Conservation (phyloP, 139 green algal genomes). For the Nannochloris sp. region DNA sequence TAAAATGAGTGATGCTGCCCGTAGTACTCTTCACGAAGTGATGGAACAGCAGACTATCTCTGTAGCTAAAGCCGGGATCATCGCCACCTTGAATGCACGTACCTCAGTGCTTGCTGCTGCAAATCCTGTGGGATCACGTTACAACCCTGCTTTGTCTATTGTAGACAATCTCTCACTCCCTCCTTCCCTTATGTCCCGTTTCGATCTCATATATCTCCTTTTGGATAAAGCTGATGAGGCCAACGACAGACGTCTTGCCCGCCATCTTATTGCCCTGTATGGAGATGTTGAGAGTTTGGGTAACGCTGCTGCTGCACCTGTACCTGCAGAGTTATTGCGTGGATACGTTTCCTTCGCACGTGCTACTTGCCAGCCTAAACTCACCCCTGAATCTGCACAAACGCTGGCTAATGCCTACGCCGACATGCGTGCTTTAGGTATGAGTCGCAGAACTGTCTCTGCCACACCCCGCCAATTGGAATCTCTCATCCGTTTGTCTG, state of each 20-base stretch:
- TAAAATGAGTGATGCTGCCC: conserved; percentile 94
- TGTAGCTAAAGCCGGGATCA: conserved; percentile 98
- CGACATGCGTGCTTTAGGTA: conserved; percentile 68
- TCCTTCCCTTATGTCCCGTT: conserved; percentile 87
- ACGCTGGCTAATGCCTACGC: conserved; percentile 76
- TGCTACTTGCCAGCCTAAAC: conserved; percentile 52
- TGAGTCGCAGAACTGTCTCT: conserved; percentile 60
- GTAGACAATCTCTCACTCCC: conserved; percentile 98
- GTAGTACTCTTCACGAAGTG: conserved; percentile 87
- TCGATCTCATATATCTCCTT: conserved; percentile 93
- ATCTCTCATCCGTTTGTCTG: conserved; percentile 84
- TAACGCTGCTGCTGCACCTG: conserved; percentile 17
- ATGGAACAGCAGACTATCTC: conserved; percentile 99
- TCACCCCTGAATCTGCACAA: conserved; percentile 67
- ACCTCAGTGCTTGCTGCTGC: conserved; percentile 73
- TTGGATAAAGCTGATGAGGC: conserved; percentile 84
- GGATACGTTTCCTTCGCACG: conserved; percentile 89
- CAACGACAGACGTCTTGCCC: conserved; percentile 76
- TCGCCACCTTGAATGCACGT: conserved; percentile 93
- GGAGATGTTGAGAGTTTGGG: conserved; percentile 29
- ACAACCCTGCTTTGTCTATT: conserved; percentile 81
- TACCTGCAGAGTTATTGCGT: conserved; percentile 55
- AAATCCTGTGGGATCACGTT: conserved; percentile 71
- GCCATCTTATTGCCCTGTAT: conserved; percentile 87
- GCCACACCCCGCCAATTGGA: conserved; percentile 97